Percentiles rank a stretch among this genome's conserved stretches.
phyloP scores from a whole-genome alignment of 164 flowering plant genomes.

The Chloranthus sessilifolius region DNA sequence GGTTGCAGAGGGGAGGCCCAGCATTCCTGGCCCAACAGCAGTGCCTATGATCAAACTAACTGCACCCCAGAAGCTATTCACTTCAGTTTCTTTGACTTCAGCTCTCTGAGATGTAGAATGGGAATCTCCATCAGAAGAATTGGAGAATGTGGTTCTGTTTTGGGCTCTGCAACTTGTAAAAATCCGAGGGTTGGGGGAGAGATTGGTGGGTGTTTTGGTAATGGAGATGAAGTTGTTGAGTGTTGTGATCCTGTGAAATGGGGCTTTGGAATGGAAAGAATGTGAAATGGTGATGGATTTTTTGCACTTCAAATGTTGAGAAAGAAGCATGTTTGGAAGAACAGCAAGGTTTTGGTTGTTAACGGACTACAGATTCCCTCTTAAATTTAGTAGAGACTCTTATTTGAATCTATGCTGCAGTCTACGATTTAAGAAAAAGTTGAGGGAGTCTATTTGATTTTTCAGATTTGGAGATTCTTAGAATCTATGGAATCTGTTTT shows the following conservation, averaged over 20 bases:
- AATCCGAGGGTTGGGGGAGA: background rate
- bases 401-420: too few species aligned
- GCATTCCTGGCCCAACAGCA: conserved; percentile 78
- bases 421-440: too few species aligned
- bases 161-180: background rate
- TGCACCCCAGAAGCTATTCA: conserved; percentile 65
- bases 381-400: too few species aligned
- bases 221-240: conserved; percentile 1
- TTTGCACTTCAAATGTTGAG: background rate
- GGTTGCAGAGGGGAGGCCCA: conserved; percentile 57
- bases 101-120: background rate
- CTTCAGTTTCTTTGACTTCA: conserved; percentile 4
- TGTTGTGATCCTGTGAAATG: background rate
- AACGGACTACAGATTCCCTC: too few species aligned
- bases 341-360: background rate
- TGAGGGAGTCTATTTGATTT: too few species aligned
- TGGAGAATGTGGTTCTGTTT: background rate
- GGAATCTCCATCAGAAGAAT: background rate
- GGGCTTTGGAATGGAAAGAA: background rate
- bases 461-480: too few species aligned
- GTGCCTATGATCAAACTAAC: conserved; percentile 63
- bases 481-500: too few species aligned
- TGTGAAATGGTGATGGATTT: background rate
- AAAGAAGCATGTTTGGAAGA: background rate
- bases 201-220: background rate